These are phyloP conservation scores for Trichocladium antarcticum DNA, from an alignment of 495 filamentous ascomycete genomes.

Conservation along the genomic window DNA sequence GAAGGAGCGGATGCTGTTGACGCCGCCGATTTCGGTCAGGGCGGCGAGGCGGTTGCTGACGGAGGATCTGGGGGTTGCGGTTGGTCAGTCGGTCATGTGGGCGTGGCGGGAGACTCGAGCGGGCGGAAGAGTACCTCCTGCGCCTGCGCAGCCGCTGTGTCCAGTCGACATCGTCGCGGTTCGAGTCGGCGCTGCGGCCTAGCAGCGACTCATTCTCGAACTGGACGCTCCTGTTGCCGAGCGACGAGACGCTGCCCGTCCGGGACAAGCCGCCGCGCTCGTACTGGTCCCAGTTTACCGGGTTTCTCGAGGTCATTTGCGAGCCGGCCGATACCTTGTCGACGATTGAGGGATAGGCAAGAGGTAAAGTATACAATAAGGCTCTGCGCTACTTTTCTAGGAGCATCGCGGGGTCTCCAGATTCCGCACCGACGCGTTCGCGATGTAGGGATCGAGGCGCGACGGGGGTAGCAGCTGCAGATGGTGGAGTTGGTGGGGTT, in stretches of 20 bases:
- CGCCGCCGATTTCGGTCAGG: constrained; percentile 71
- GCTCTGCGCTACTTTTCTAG: not conserved
- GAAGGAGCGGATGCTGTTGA: constrained; percentile 91
- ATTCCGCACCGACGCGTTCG: not conserved
- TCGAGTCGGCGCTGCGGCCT: constrained; percentile 23
- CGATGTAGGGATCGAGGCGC: constrained; percentile 1
- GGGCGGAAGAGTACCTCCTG: constrained; percentile 24
- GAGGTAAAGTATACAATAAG: too few relatives aligned
- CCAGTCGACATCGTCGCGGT: constrained; percentile 25
- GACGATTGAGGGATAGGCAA: not conserved
- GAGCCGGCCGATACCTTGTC: not conserved
- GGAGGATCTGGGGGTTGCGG: constrained; percentile 45
- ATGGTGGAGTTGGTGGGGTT: not conserved
- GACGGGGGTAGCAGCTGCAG: not conserved
- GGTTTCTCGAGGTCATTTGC: constrained; percentile 31
- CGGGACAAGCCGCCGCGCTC: constrained; percentile 25
- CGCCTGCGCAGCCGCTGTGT: constrained; percentile 23
- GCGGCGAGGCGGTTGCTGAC: constrained; percentile 58
- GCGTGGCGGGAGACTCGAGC: not conserved
- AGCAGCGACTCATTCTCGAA: constrained; percentile 35
- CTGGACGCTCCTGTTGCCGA: constrained; percentile 25
- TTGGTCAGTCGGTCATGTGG: constrained; percentile 4
- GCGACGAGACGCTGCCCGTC: constrained; percentile 29
- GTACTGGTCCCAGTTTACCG: constrained; percentile 45
- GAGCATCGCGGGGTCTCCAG: not conserved